phyloP scores from a whole-genome alignment of 2,329 filamentous ascomycete genomes.

The Fusarium napiforme region DNA sequence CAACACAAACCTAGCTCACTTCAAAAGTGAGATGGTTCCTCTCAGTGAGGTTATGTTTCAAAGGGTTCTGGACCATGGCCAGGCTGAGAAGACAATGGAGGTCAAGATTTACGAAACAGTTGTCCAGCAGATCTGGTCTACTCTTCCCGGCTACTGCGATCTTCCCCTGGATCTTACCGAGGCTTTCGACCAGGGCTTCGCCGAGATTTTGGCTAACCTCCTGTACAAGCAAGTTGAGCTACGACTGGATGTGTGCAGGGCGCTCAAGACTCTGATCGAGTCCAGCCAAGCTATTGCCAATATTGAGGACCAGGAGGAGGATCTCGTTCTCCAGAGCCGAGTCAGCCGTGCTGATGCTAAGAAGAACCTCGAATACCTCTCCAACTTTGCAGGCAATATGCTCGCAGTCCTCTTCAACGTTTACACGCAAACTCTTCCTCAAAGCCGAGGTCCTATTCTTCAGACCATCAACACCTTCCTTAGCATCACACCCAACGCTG shows the following conservation, averaged over 20 bases:
- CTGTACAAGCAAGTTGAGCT: slow-evolving; percentile 92
- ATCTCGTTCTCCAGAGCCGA: slow-evolving; percentile 80
- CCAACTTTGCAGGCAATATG: slow-evolving; percentile 84
- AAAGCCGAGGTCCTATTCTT: slow-evolving; percentile 89
- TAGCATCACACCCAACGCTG: slow-evolving; percentile 81
- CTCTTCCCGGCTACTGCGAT: slow-evolving; percentile 94
- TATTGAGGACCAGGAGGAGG: slow-evolving; percentile 74
- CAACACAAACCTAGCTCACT: slow-evolving; percentile 88
- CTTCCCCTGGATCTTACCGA: slow-evolving; percentile 81
- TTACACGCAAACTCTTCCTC: slow-evolving; percentile 94
- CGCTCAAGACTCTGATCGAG: slow-evolving; percentile 86
- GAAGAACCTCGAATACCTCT: slow-evolving; percentile 84
- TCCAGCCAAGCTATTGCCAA: slow-evolving; percentile 86
- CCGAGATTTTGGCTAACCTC: slow-evolving; percentile 89
- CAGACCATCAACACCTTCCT: slow-evolving; percentile 95
- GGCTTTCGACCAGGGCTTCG: slow-evolving; percentile 87
- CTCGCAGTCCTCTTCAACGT: slow-evolving; percentile 99
- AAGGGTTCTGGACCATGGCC: slow-evolving; percentile 82
- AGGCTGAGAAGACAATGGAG: slow-evolving; percentile 90
- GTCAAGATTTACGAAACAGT: slow-evolving; percentile 98
- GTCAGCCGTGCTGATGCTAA: slow-evolving; percentile 79
- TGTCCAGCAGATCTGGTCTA: slow-evolving; percentile 94
- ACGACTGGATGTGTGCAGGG: slow-evolving; percentile 86
- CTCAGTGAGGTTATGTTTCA: slow-evolving; percentile 93
- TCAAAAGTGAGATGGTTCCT: slow-evolving; percentile 86